phyloP scores from a whole-genome alignment of 352 stramenopile genomes.

The Pythium aquatile region DNA sequence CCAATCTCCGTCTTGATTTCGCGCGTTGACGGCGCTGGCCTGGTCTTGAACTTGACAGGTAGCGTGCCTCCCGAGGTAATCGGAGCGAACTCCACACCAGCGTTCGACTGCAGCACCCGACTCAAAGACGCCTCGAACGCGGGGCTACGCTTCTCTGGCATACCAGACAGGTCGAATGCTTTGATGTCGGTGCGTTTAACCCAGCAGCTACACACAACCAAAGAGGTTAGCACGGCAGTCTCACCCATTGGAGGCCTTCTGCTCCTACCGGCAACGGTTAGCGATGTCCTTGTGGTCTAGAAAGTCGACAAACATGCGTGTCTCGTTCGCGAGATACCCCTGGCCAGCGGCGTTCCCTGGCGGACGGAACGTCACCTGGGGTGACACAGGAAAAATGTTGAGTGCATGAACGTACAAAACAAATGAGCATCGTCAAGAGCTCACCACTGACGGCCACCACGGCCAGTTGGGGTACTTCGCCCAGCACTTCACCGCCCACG shows the following conservation, averaged over 20 bases:
- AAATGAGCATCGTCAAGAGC: conserved; percentile 1
- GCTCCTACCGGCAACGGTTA: conserved; percentile 22
- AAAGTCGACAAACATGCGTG: conserved; percentile 38
- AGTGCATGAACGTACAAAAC: background rate
- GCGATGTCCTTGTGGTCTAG: conserved; percentile 30
- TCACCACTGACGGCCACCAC: conserved; percentile 64
- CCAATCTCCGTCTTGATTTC: background rate
- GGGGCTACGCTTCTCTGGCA: conserved; percentile 26
- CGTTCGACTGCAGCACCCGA: background rate
- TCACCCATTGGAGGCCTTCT: background rate
- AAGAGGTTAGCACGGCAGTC: background rate
- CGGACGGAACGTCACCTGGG: background rate
- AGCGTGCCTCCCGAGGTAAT: background rate
- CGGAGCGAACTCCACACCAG: background rate
- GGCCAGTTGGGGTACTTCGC: conserved; percentile 80
- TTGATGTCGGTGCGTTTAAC: conserved; percentile 37
- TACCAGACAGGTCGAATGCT: conserved; percentile 39
- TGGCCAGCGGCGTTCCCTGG: conserved; percentile 4
- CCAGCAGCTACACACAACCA: conserved; percentile 17
- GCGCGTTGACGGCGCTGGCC: background rate
- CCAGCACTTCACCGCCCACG: conserved; percentile 77
- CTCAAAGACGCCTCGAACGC: conserved; percentile 46
- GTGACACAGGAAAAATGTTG: too few species aligned
- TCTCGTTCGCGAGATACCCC: conserved; percentile 16
- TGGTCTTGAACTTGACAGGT: background rate